Evolutionary conservation across 371 early-diverging fungal genomes (phyloP), one percentile per base, ranked within the genome.

Genomic region (Mortierella sp.): DNA sequence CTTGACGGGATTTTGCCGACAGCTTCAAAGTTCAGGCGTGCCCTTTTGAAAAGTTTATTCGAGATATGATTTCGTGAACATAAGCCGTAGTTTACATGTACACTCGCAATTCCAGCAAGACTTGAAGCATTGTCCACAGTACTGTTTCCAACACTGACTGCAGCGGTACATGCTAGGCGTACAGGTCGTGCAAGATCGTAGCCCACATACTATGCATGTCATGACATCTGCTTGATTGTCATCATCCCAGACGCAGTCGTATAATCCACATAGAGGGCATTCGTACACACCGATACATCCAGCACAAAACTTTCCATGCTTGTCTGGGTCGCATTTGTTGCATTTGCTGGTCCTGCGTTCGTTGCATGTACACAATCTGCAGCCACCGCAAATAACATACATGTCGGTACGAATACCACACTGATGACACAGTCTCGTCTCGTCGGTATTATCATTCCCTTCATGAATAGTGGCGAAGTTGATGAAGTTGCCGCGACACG

Each of bases 121-220:
- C 19, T 1, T 8, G 21, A 58, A 49, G 34, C 58, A 58, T 34
- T 58, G 58, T 58, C 58, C 50, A 39, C 49, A 58, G 49, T 49
- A 58, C 11, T 32, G 2, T 24, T 23, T 49, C 21, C 41, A 31
- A 24, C 58, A 58, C 49, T 58, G 7, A 11, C 34, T 47, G 49
- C 58, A 58, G 8, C 8, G 19, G 34, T 46, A 17, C 28, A 47
- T 47, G 47, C 49, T 58, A 17, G 58, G 49, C 32, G 49, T 48
- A 39, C 58, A 58, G 3, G 15, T 37, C n/a, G 17, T 58, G 26
- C 58, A 58, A 21, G 49, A 58, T 58, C 58, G 49, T 27, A 58
- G 48, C 46, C 46, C 57, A 32, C 57, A 46, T 46, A 46, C 32
- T 14, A n/a, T 24, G 44, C 49, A 49, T 39, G 32, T 48, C 58